Evolutionary conservation across 345 rosid genomes (phyloP), one percentile per base, ranked within the genome.

Genomic region (Dipteronia sinensis): DNA sequence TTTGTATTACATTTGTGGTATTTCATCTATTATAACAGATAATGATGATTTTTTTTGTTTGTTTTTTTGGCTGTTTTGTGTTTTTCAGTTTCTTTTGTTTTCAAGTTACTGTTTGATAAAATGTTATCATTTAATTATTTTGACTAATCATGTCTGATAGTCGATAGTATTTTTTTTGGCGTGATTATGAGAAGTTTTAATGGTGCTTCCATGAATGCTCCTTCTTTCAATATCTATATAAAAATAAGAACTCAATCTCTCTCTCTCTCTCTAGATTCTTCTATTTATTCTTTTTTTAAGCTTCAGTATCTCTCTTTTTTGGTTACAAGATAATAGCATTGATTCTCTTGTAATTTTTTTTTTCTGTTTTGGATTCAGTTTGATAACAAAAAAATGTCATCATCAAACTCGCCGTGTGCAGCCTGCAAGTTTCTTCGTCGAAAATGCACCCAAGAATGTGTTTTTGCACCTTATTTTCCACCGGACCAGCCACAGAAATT

Each of bases 401-500:
- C 93, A 12, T 85, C 91, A 29, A 85, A 79, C 69, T 85, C 91
- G 12, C 94, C 98, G 38, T 93, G 98, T 76, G 98, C 98, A 16
- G 96, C 96, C 73, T 93, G 96, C 84, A 93, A 91, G 86, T 86
- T 88, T 64, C 88, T 82, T 31, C 82, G 94, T 27, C 82, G 90
- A 69, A 93, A 93, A 84, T 93, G 98, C 84, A 91, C 93, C 0
- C 93, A 85, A 72, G 98, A 93, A 67, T 93, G 98, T 68, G 88
- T 90, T 0, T 91, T 93, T 62, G 96, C 98, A 1, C 98, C 98
- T 2, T 90, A 93, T 78, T 93, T 93, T 46, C 96, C 93, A 49
- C 92, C 98, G 1, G 94, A 89, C 10, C 87, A 93, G 69, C 93
- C 92, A 17, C 92, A 88, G 46, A 92, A 86, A 76, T 92, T 92